A percentile compares a stretch with the other conserved stretches of the same genome.
Evolutionary conservation across 345 rosid genomes (phyloP).

Genomic region (Syzygium grande): DNA sequence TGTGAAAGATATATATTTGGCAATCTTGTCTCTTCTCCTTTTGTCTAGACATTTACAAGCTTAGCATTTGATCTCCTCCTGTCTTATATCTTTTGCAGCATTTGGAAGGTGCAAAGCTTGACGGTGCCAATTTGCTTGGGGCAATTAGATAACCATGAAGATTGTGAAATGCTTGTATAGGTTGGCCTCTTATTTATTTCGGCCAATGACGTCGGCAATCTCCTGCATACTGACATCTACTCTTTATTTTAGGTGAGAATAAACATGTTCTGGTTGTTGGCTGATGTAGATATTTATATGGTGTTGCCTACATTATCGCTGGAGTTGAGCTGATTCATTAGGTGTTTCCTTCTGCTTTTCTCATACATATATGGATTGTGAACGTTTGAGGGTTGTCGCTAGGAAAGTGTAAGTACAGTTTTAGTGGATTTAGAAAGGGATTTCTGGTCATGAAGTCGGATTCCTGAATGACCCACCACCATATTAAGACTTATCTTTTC

Average conservation of each 20-base stretch:
- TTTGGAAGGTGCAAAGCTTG: slow-evolving; percentile 84
- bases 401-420: background rate
- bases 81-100: slow-evolving; percentile 18
- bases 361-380: background rate
- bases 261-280: background rate
- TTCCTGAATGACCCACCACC: background rate
- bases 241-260: background rate
- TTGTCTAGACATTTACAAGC: background rate
- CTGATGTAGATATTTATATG: background rate
- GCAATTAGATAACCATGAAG: slow-evolving; percentile 44
- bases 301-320: background rate
- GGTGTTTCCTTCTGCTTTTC: background rate
- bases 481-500: background rate
- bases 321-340: background rate
- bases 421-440: background rate
- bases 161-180: background rate
- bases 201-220: background rate
- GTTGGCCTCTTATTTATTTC: background rate
- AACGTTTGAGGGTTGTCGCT: background rate
- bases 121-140: slow-evolving; percentile 77
- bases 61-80: background rate
- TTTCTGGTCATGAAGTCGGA: background rate
- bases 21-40: background rate
- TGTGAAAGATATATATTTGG: background rate
- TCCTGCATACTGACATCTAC: background rate